Evolutionary conservation across 2,329 filamentous ascomycete genomes (phyloP).

Genomic region (Ceratocystis cacaofunesta): DNA sequence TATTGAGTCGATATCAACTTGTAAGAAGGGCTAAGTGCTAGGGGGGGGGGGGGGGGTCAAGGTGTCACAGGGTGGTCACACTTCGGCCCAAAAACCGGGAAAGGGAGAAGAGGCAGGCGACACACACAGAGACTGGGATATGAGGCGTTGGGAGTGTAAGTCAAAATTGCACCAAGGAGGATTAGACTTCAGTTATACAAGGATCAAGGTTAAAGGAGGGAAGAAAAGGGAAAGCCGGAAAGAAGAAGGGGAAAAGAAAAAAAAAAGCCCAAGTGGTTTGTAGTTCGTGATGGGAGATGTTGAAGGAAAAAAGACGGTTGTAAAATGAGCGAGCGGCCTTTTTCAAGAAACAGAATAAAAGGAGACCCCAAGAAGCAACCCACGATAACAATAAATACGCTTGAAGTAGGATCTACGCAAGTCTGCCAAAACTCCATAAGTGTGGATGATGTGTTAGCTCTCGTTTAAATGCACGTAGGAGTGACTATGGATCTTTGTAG

Average conservation of each 20-base stretch:
- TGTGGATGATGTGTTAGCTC: constrained; percentile 2
- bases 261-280: too few relatives aligned
- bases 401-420: background rate
- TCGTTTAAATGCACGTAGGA: constrained; percentile 1
- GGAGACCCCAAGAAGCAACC: background rate
- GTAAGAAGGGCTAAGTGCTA: too few relatives aligned
- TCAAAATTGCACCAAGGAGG: constrained; percentile 1
- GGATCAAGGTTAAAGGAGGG: background rate
- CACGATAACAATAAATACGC: constrained; percentile 1
- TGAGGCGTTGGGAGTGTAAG: constrained; percentile 1
- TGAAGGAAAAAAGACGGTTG: background rate
- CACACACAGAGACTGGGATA: background rate
- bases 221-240: background rate
- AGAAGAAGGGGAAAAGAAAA: background rate
- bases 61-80: background rate
- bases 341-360: background rate
- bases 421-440: background rate
- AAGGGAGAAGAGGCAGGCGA: background rate
- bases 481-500: background rate
- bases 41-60: background rate
- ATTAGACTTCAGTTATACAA: background rate
- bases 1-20: background rate
- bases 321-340: background rate
- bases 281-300: background rate
- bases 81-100: background rate